Base-by-base conservation (phyloP, 345 rosid species). In the Rubroshorea leprosula region DNA sequence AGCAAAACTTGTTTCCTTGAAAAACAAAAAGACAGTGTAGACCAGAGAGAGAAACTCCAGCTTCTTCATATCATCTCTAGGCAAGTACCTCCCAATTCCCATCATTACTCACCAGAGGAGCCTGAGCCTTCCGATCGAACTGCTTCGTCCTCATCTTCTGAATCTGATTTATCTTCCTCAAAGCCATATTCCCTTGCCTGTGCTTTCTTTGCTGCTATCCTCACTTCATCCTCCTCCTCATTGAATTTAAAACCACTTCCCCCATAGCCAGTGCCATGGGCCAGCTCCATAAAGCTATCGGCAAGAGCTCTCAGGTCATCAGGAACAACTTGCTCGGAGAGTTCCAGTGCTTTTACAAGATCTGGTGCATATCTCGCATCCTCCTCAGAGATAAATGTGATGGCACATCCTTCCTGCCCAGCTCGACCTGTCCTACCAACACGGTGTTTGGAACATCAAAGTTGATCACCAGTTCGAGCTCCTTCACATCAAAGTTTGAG, bases 391-490 rank as follows among this genome's bases (percentile, higher is more conserved):
- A 89, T 81, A 72, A 89, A 92, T 58, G 98, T 92, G 63, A 89
- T 78, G 45, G 94, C 97, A 74, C 95, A 89, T 55, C 98, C 98
- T 67, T 84, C 86, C 54, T 87, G 74, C 27, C 98, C 97, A 55
- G 98, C 96, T 67, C 98, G 78, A 58, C 96, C 98, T 24, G 98
- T 92, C 72, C 98, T 81, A 59, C 97, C 96, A 58, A 86, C 97
- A 16, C 89, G 93, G 72, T 89, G 97, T 92, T 89, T n/a, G 97
- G 98, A 23, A 69, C 96, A 76, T 89, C 94, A 74, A 69, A 92
- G 63, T 89, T 92, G 55, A 92, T 67, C 70, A 84, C 97, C 58
- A 92, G 71, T 76, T 92, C 98, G 26, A 89, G 96, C 72, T 92
- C 96, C 78, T 92, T 92, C 70, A 89, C 97, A 73, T 84, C 98